Conservation (phyloP, 805 yeast species). For the Suhomyces prunicola region DNA sequence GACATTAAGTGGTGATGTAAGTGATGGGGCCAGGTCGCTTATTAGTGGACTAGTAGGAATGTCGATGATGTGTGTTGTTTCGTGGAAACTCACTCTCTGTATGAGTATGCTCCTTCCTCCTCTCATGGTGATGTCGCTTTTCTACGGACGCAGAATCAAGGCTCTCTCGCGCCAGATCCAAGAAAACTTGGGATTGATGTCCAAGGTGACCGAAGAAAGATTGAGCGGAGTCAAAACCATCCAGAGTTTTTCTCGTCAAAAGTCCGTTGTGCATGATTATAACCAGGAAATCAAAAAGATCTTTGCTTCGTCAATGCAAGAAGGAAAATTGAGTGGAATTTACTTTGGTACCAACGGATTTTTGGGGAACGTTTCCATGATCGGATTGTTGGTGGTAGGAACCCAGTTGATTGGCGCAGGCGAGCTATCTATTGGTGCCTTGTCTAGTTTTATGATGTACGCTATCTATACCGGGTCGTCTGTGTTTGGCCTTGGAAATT, state of each 20-base stretch:
- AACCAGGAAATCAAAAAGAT: constrained; percentile 65
- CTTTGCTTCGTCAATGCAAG: constrained; percentile 68
- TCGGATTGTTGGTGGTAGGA: constrained; percentile 78
- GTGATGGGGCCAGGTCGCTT: constrained; percentile 86
- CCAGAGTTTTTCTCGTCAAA: constrained; percentile 87
- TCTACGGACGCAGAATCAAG: constrained; percentile 80
- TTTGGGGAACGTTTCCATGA: constrained; percentile 74
- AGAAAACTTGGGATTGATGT: constrained; percentile 77
- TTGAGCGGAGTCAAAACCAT: constrained; percentile 81
- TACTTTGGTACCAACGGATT: constrained; percentile 80
- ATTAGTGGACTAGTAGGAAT: constrained; percentile 84
- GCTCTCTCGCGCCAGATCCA: constrained; percentile 73
- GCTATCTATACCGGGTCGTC: constrained; percentile 94
- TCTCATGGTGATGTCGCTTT: constrained; percentile 68
- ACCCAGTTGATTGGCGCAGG: constrained; percentile 78
- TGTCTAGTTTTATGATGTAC: constrained; percentile 92
- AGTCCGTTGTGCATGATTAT: constrained; percentile 70
- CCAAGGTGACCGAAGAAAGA: constrained; percentile 91
- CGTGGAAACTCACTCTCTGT: constrained; percentile 76
- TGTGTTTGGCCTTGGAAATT: constrained; percentile 84
- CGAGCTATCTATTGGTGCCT: constrained; percentile 77
- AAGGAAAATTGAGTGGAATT: constrained; percentile 73
- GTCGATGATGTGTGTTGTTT: constrained; percentile 86
- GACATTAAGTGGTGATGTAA: constrained; percentile 81
- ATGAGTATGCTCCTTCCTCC: constrained; percentile 85